phyloP scores from a whole-genome alignment of 768 basidiomycete species.

The Cantharellus anzutake region DNA sequence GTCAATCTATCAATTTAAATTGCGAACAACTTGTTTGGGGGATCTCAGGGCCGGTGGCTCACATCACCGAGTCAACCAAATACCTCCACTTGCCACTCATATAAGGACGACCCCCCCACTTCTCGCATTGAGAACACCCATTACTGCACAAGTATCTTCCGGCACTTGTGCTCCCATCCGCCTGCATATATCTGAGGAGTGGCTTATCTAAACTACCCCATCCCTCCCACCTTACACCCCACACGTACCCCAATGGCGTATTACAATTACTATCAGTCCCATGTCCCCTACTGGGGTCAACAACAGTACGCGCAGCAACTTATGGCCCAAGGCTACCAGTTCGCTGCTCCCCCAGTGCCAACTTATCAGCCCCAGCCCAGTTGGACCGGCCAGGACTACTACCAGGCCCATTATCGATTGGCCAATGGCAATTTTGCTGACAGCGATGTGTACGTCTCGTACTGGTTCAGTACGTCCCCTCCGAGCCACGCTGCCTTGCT shows the following conservation, averaged over 20 bases:
- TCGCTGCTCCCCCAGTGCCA: slow-evolving; percentile 11
- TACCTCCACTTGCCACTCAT: too few relatives aligned
- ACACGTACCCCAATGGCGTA: slow-evolving; percentile 10
- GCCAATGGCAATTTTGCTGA: slow-evolving; percentile 9
- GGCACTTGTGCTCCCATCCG: too few relatives aligned
- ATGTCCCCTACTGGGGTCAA: slow-evolving; percentile 4
- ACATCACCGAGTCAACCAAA: too few relatives aligned
- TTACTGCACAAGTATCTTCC: too few relatives aligned
- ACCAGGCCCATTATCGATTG: slow-evolving; percentile 5
- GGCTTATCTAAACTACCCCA: background rate
- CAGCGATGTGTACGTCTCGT: slow-evolving; percentile 10
- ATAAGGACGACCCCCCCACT: too few relatives aligned
- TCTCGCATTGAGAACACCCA: too few relatives aligned
- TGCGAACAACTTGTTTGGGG: too few relatives aligned
- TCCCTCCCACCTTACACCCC: background rate
- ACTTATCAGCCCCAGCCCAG: slow-evolving; percentile 11
- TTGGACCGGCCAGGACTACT: slow-evolving; percentile 7
- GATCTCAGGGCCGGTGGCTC: too few relatives aligned
- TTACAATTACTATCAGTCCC: slow-evolving; percentile 12
- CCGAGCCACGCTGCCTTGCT: background rate
- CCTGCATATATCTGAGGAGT: too few relatives aligned
- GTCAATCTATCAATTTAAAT: too few relatives aligned
- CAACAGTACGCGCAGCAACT: background rate
- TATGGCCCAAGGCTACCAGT: slow-evolving; percentile 5
- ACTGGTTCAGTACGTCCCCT: background rate